These are phyloP conservation scores for Rugosomyces carneus DNA, from an alignment of 1,284 basidiomycete genomes.

Conservation along the genomic window DNA sequence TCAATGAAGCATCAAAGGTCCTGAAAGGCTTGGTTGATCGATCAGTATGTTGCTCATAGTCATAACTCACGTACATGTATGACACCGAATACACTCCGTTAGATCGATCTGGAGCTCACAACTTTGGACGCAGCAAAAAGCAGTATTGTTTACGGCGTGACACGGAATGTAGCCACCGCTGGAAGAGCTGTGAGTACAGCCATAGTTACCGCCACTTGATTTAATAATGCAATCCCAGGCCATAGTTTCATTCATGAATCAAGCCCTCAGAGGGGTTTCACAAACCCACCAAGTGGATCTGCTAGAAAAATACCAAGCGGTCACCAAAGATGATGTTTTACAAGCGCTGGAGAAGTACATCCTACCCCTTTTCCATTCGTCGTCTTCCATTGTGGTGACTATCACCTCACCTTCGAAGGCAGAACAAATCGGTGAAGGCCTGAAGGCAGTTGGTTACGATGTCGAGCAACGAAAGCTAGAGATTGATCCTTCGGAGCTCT, in stretches of 20 bases:
- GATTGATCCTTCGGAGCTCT: conserved; percentile 49
- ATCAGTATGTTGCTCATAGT: conserved; percentile 56
- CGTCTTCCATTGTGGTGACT: conserved; percentile 75
- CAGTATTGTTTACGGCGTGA: conserved; percentile 81
- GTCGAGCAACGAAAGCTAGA: conserved; percentile 72
- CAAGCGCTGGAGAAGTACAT: conserved; percentile 70
- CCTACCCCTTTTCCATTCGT: conserved; percentile 80
- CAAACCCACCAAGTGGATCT: conserved; percentile 71
- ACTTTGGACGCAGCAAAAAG: conserved; percentile 91
- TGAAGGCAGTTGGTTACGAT: conserved; percentile 69
- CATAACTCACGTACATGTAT: background rate
- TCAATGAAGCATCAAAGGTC: conserved; percentile 74
- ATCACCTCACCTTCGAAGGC: conserved; percentile 81
- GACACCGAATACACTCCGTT: conserved; percentile 8
- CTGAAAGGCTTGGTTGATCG: conserved; percentile 74
- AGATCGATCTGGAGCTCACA: conserved; percentile 82
- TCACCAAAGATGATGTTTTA: conserved; percentile 77
- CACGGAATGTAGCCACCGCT: conserved; percentile 79
- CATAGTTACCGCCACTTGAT: background rate
- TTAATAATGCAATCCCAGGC: conserved; percentile 42
- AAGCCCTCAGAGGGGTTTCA: conserved; percentile 76
- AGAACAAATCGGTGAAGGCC: conserved; percentile 62
- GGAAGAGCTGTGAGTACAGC: conserved; percentile 65
- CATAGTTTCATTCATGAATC: conserved; percentile 76
- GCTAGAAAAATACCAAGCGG: conserved; percentile 71